These are phyloP conservation scores for Chaetomium cochliodes DNA, from an alignment of 495 filamentous ascomycete species.

Conservation along the genomic window DNA sequence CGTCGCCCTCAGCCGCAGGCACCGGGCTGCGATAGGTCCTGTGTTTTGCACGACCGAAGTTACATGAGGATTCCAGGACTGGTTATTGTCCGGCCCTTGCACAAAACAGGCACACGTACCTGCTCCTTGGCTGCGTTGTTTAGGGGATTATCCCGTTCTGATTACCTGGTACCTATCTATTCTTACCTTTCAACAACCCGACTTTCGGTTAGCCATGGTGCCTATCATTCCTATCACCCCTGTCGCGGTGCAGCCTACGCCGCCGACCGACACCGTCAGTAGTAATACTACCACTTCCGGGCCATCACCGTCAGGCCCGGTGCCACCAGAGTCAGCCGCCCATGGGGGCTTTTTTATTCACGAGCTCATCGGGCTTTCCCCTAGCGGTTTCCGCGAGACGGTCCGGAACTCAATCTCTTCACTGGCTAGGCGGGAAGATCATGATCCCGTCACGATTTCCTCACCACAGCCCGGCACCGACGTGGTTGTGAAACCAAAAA, in stretches of 20 bases:
- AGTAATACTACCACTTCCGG: neutral
- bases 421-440: conserved; percentile 13
- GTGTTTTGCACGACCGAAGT: neutral
- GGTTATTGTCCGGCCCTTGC: neutral
- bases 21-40: neutral
- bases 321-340: neutral
- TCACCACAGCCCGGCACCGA: neutral
- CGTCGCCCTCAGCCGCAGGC: neutral
- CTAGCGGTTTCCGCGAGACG: conserved; percentile 14
- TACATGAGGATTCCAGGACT: no score
- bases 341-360: conserved; percentile 15
- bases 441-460: neutral
- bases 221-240: neutral
- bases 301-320: neutral
- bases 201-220: neutral
- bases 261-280: neutral
- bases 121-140: no score
- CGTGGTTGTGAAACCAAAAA: neutral
- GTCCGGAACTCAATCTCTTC: conserved; percentile 28
- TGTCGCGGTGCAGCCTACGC: neutral
- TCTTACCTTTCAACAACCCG: neutral
- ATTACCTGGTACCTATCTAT: no score
- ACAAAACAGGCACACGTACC: neutral
- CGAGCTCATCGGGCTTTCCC: conserved; percentile 18
- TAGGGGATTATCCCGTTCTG: no score